These are phyloP conservation scores for Naganishia cerealis DNA, from an alignment of 1,284 basidiomycete genomes.

Conservation along the genomic window DNA sequence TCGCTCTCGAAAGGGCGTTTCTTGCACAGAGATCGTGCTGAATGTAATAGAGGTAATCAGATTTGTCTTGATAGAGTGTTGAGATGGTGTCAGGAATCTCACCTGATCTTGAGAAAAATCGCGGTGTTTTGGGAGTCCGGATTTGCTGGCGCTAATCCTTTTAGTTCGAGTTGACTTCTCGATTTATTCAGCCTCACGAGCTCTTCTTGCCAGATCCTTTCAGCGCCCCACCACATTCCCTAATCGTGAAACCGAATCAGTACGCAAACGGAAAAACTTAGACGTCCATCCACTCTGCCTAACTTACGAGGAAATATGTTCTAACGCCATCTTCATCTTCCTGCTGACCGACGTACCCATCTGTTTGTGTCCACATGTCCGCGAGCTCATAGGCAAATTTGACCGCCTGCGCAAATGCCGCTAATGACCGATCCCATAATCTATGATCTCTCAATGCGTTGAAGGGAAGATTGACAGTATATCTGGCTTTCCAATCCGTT, in stretches of 20 bases:
- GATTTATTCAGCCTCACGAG: conserved; percentile 14
- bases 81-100: not conserved
- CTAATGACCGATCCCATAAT: conserved; percentile 17
- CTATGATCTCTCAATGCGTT: conserved; percentile 12
- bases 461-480: conserved; percentile 15
- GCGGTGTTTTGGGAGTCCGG: conserved; percentile 7
- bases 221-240: conserved; percentile 27
- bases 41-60: not conserved
- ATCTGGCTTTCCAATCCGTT: conserved; percentile 20
- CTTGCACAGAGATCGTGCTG: conserved; percentile 13
- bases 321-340: conserved; percentile 15
- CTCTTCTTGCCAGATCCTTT: conserved; percentile 25
- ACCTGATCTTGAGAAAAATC: conserved; percentile 21
- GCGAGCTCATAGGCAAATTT: conserved; percentile 26
- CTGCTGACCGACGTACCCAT: conserved; percentile 20
- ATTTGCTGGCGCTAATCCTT: conserved; percentile 2
- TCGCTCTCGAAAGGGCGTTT: conserved; percentile 3
- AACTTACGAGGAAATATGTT: conserved; percentile 23
- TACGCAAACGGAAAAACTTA: not conserved
- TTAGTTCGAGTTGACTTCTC: conserved; percentile 1
- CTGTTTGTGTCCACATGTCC: conserved; percentile 27
- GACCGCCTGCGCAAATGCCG: conserved; percentile 26
- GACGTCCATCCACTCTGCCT: no score
- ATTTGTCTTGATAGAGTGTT: not conserved
- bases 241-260: not conserved